phyloP scores from a whole-genome alignment of 2,329 filamentous ascomycete genomes.

The Penicillium brevicompactum region DNA sequence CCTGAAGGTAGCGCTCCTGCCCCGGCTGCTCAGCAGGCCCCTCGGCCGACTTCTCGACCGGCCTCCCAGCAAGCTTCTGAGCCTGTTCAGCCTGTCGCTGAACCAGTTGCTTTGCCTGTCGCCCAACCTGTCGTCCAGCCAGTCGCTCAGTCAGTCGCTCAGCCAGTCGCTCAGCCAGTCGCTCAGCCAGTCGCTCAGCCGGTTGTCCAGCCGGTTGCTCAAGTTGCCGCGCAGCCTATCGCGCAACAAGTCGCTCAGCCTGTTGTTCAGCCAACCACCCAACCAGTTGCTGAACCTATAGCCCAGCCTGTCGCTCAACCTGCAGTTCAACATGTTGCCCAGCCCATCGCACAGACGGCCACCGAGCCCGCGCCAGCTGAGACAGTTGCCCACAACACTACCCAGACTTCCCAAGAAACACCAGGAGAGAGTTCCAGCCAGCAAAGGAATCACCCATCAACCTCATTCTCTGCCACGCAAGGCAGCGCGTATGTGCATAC shows the following conservation, averaged over 20 bases:
- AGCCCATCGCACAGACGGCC: no score
- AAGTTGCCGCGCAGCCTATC: background rate
- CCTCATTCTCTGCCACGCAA: constrained; percentile 16
- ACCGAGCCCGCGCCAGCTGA: background rate
- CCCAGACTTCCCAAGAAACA: background rate
- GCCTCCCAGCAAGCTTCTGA: background rate
- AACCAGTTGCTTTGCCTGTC: background rate
- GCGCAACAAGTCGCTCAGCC: background rate
- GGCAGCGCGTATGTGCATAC: constrained; percentile 33
- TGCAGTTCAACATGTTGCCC: no score
- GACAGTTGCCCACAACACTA: background rate
- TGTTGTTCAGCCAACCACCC: background rate
- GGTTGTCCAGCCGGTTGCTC: background rate
- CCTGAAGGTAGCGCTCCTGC: background rate
- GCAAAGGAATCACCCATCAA: constrained; percentile 8
- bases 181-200: background rate
- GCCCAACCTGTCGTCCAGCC: background rate
- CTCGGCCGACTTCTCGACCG: background rate
- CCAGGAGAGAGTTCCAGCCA: constrained; percentile 3
- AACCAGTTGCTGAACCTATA: background rate
- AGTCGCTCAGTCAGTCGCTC: background rate
- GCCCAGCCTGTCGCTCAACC: no score
- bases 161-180: background rate
- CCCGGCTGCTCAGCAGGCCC: background rate
- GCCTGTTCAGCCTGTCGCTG: background rate